Conservation (phyloP, 257 asterid species). For the Mentha longifolia region DNA sequence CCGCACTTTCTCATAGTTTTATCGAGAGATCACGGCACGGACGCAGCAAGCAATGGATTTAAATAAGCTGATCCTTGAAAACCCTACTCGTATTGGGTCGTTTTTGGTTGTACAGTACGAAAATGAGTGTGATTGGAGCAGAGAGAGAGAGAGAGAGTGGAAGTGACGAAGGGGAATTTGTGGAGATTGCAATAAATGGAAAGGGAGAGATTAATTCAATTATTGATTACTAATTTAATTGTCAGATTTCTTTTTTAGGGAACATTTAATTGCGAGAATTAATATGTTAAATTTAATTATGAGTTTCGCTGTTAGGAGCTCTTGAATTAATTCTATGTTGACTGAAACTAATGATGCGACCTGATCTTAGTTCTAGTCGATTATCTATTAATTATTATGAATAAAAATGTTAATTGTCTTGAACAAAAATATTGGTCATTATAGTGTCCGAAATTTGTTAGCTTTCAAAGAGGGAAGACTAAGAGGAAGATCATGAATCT, state of each 20-base stretch:
- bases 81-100: slow-evolving; percentile 32
- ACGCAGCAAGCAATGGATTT: slow-evolving; percentile 21
- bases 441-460: no score
- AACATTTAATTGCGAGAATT: background rate
- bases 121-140: background rate
- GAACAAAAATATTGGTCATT: no score
- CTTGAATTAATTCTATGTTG: background rate
- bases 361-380: no score
- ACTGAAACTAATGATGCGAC: no score
- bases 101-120: slow-evolving; percentile 17
- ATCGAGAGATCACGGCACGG: slow-evolving; percentile 24
- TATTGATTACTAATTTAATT: slow-evolving; percentile 14
- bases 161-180: background rate
- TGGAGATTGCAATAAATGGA: slow-evolving; percentile 25
- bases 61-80: slow-evolving; percentile 18
- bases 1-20: slow-evolving; percentile 46
- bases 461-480: no score
- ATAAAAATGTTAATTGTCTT: no score
- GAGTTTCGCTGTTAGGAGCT: background rate
- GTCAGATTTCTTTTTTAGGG: background rate
- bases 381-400: no score
- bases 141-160: slow-evolving; percentile 1
- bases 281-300: background rate
- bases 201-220: slow-evolving; percentile 9
- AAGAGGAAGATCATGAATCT: no score